These are phyloP conservation scores for Pontederia crassipes DNA, from an alignment of 176 grass and related monocot species.

Conservation along the genomic window DNA sequence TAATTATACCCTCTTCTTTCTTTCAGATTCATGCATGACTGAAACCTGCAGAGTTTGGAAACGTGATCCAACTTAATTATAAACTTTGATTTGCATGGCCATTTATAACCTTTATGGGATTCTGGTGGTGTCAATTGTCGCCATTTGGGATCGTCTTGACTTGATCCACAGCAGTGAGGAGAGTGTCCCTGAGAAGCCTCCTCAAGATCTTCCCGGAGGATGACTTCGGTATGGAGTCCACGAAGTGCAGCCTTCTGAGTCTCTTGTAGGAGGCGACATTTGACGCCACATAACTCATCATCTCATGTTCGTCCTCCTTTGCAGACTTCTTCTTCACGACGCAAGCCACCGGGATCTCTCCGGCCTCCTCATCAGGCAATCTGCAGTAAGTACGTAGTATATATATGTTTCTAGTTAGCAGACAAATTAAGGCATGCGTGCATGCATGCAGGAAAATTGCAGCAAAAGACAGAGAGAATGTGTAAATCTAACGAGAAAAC, in stretches of 20 bases:
- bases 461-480: neutral
- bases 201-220: conserved; percentile 76
- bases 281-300: conserved; percentile 55
- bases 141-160: too few species aligned
- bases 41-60: too few species aligned
- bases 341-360: conserved; percentile 67
- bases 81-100: too few species aligned
- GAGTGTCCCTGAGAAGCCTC: conserved; percentile 57
- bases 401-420: neutral
- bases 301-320: conserved; percentile 33
- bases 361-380: conserved; percentile 74
- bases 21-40: too few species aligned
- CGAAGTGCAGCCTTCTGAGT: conserved; percentile 45
- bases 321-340: conserved; percentile 43
- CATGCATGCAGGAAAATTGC: neutral
- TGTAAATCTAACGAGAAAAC: conserved; percentile 52
- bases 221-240: conserved; percentile 74
- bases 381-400: conserved; percentile 14
- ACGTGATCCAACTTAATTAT: too few species aligned
- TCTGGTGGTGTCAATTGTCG: too few species aligned
- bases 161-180: neutral
- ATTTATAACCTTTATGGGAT: too few species aligned
- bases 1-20: too few species aligned
- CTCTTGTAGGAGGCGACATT: conserved; percentile 70
- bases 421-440: too few species aligned